Conservation (phyloP, 2,329 filamentous ascomycete species). For the Diaporthe ampelina region DNA sequence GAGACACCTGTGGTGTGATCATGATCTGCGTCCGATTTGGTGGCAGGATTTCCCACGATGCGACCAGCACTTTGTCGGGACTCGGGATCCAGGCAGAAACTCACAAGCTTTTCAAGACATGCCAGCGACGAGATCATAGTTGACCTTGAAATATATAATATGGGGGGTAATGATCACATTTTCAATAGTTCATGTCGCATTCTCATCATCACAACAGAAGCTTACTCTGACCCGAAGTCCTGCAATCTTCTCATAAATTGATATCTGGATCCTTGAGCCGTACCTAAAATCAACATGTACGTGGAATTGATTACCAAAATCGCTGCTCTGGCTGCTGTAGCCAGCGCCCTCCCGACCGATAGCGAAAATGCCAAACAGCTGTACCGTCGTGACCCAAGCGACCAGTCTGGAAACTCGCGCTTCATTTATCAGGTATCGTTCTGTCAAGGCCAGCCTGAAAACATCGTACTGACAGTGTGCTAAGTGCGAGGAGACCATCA, state of each 20-base stretch:
- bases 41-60: not conserved
- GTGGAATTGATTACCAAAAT: not conserved
- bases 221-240: not conserved
- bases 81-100: not conserved
- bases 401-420: conserved; percentile 14
- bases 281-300: not conserved
- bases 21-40: not conserved
- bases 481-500: conserved; percentile 11
- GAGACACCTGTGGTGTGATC: not conserved
- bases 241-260: too few species aligned
- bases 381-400: not conserved
- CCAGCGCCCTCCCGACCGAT: not conserved
- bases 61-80: too few species aligned
- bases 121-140: too few species aligned
- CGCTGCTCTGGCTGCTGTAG: not conserved
- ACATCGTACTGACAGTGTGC: not conserved
- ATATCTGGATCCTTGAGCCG: not conserved
- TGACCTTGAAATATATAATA: not conserved
- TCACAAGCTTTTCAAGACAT: not conserved
- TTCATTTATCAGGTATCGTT: conserved; percentile 4
- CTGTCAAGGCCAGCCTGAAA: not conserved
- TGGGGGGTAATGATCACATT: not conserved
- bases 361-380: not conserved
- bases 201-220: not conserved
- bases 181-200: not conserved